Conservation (phyloP, 2,329 filamentous ascomycete genomes). For the Sporothrix luriei region DNA sequence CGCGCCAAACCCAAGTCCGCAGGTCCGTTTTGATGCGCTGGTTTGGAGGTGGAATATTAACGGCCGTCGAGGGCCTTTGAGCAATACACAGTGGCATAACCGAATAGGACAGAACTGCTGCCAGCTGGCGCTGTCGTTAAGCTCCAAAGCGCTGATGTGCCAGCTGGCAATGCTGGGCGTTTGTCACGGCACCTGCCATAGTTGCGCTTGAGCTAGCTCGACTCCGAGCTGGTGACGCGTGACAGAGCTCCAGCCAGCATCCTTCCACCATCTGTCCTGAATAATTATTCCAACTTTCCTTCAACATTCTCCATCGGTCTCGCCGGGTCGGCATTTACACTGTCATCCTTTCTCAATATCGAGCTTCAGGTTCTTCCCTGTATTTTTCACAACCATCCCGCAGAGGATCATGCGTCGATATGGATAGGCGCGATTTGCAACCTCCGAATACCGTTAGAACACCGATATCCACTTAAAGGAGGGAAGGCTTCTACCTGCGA, state of each 20-base stretch:
- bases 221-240: not conserved
- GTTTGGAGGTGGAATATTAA: not conserved
- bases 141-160: not conserved
- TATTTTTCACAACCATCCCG: not conserved
- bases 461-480: constrained; percentile 28
- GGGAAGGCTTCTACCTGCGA: constrained; percentile 2
- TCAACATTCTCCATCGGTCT: not conserved
- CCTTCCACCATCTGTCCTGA: not conserved
- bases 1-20: not conserved
- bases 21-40: not conserved
- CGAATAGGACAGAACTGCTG: constrained; percentile 16
- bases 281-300: not conserved
- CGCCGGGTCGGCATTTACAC: not conserved
- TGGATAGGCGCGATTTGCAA: constrained; percentile 24
- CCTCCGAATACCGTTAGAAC: constrained; percentile 16
- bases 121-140: not conserved
- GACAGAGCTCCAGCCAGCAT: constrained; percentile 13
- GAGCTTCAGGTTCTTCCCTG: not conserved
- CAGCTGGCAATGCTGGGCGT: constrained; percentile 28
- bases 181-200: constrained; percentile 12
- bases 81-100: not conserved
- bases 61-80: not conserved
- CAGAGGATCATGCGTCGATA: constrained; percentile 19
- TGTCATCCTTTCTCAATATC: not conserved
- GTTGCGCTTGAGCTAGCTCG: constrained; percentile 9